phyloP scores from a whole-genome alignment of 2,329 filamentous ascomycete genomes.

The Xylaria sp. region DNA sequence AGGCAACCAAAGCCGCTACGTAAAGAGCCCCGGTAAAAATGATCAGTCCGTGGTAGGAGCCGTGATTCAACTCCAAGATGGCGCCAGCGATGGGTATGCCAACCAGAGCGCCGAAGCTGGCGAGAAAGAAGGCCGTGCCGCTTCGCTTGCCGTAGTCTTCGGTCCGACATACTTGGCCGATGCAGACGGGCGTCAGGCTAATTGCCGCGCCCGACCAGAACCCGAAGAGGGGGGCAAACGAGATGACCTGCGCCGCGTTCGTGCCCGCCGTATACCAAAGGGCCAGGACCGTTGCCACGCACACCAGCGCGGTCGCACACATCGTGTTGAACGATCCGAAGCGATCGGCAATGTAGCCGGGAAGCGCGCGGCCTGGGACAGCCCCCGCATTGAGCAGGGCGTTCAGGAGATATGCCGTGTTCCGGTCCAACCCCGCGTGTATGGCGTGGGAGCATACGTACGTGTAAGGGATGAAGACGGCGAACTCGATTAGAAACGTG shows the following conservation, averaged over 20 bases:
- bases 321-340: slow-evolving; percentile 23
- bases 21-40: slow-evolving; percentile 20
- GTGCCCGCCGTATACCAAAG: slow-evolving; percentile 19
- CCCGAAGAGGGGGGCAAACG: slow-evolving; percentile 21
- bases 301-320: slow-evolving; percentile 13
- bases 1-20: slow-evolving; percentile 14
- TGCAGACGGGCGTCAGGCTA: slow-evolving; percentile 21
- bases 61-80: slow-evolving; percentile 8
- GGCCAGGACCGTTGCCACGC: slow-evolving; percentile 16
- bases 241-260: slow-evolving; percentile 17
- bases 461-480: slow-evolving; percentile 24
- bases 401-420: slow-evolving; percentile 21
- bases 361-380: slow-evolving; percentile 21
- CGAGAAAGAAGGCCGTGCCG: slow-evolving; percentile 23
- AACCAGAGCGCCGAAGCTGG: slow-evolving; percentile 15
- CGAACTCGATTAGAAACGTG: slow-evolving; percentile 22
- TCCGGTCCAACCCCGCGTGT: slow-evolving; percentile 13
- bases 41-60: slow-evolving; percentile 20
- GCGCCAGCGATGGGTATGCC: slow-evolving; percentile 22
- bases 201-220: slow-evolving; percentile 26
- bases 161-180: slow-evolving; percentile 22
- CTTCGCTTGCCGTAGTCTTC: slow-evolving; percentile 26
- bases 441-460: slow-evolving; percentile 17
- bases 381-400: slow-evolving; percentile 19
- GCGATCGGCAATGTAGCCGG: slow-evolving; percentile 24